Evolutionary conservation across 306 rosid genomes (phyloP).

Genomic region (Trichosanthes truncata): DNA sequence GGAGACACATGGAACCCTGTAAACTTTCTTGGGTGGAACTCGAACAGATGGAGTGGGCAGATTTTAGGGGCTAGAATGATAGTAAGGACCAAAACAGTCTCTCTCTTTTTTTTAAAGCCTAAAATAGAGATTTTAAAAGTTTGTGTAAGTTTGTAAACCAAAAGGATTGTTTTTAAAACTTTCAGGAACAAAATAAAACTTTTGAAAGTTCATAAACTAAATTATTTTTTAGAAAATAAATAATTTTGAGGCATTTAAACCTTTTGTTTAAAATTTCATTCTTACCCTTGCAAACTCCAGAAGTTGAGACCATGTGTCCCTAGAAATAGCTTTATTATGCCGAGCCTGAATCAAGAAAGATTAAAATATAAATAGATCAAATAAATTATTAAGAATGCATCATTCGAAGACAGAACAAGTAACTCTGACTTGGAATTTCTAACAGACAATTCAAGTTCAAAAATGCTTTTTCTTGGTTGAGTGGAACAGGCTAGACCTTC

Average conservation of each 20-base stretch:
- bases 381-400: not conserved
- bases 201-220: not conserved
- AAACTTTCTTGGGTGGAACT: not conserved
- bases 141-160: no score
- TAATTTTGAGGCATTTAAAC: not conserved
- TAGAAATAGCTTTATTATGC: slow-evolving; percentile 90
- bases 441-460: not conserved
- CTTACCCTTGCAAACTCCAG: slow-evolving; percentile 96
- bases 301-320: slow-evolving; percentile 98
- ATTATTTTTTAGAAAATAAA: not conserved
- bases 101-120: no score
- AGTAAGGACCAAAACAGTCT: not conserved
- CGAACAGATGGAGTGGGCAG: not conserved
- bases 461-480: not conserved
- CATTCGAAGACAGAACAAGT: not conserved
- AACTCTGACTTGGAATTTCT: not conserved
- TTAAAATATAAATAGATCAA: not conserved
- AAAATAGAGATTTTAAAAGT: no score
- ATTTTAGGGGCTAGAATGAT: not conserved
- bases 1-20: no score
- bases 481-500: not conserved
- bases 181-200: not conserved
- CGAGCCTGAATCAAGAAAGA: slow-evolving; percentile 51
- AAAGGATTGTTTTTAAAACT: not conserved
- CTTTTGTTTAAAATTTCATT: not conserved